phyloP scores from a whole-genome alignment of 768 basidiomycete genomes.

The Xerocomellus amylosporus region DNA sequence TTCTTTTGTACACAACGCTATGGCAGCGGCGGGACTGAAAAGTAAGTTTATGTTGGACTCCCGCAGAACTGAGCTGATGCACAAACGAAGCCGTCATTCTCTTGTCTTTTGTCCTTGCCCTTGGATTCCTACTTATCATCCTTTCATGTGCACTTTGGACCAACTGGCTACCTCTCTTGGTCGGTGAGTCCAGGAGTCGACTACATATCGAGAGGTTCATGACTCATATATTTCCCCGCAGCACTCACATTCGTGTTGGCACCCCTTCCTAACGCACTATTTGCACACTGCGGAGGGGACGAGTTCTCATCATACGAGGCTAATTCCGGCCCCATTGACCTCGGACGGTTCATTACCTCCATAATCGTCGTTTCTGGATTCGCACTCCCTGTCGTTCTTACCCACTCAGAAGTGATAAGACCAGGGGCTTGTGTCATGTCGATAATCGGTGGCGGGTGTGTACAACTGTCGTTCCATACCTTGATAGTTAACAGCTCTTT shows the following conservation, averaged over 20 bases:
- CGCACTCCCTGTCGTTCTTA: constrained; percentile 86
- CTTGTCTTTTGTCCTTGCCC: constrained; percentile 93
- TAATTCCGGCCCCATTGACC: constrained; percentile 69
- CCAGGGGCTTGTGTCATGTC: constrained; percentile 90
- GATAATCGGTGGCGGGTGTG: constrained; percentile 84
- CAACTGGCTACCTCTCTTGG: constrained; percentile 96
- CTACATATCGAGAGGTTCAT: background rate
- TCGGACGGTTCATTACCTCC: constrained; percentile 93
- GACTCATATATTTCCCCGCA: constrained; percentile 29
- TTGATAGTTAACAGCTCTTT: background rate
- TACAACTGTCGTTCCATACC: constrained; percentile 1
- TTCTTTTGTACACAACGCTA: constrained; percentile 24
- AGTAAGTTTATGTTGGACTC: constrained; percentile 41
- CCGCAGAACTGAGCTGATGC: background rate
- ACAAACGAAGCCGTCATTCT: constrained; percentile 78
- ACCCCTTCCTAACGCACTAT: constrained; percentile 92
- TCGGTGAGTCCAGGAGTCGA: constrained; percentile 59
- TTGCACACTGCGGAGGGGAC: constrained; percentile 88
- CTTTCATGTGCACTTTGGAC: constrained; percentile 93
- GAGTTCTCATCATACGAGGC: constrained; percentile 82
- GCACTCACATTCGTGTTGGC: constrained; percentile 94
- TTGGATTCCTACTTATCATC: constrained; percentile 97
- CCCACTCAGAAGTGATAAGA: constrained; percentile 86
- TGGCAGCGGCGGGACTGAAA: constrained; percentile 68
- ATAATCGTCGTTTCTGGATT: constrained; percentile 91